Conservation (phyloP, 1,284 basidiomycete species). For the Ganoderma lingzhi region DNA sequence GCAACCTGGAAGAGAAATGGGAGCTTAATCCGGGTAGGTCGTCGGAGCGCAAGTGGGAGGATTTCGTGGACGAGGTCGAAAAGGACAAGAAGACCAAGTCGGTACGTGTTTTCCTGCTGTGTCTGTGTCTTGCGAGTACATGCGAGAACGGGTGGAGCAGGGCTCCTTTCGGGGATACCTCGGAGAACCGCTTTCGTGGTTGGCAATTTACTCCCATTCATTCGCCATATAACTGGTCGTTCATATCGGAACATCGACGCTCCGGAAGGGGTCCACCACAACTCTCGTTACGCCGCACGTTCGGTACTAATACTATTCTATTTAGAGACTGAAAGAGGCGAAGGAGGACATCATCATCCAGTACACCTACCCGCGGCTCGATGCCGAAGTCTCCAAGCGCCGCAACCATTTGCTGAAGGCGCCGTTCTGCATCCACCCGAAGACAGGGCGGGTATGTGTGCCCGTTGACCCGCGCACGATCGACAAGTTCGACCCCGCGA, state of each 20-base stretch:
- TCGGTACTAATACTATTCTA: neutral
- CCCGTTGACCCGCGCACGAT: constrained; percentile 85
- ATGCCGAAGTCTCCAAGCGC: constrained; percentile 95
- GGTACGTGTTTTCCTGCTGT: neutral
- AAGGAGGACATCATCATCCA: constrained; percentile 92
- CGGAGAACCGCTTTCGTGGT: too few relatives aligned
- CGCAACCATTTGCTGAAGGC: constrained; percentile 98
- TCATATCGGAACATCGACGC: too few relatives aligned
- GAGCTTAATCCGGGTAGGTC: constrained; percentile 56
- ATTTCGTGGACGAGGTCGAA: constrained; percentile 56
- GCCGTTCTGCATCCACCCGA: constrained; percentile 97
- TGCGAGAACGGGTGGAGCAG: too few relatives aligned
- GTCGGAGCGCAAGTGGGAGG: constrained; percentile 79
- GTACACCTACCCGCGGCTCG: constrained; percentile 89
- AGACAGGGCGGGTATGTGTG: constrained; percentile 95
- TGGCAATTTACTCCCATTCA: too few relatives aligned
- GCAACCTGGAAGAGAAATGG: constrained; percentile 70
- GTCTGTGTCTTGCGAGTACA: neutral
- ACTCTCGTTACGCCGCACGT: too few relatives aligned
- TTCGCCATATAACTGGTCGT: too few relatives aligned
- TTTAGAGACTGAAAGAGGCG: constrained; percentile 31
- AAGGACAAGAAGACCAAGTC: constrained; percentile 14
- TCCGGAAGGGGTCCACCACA: too few relatives aligned
- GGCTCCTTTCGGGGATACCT: neutral
- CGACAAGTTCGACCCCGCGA: constrained; percentile 87